Conservation (phyloP, 495 filamentous ascomycete species). For the Neurospora hispaniola region DNA sequence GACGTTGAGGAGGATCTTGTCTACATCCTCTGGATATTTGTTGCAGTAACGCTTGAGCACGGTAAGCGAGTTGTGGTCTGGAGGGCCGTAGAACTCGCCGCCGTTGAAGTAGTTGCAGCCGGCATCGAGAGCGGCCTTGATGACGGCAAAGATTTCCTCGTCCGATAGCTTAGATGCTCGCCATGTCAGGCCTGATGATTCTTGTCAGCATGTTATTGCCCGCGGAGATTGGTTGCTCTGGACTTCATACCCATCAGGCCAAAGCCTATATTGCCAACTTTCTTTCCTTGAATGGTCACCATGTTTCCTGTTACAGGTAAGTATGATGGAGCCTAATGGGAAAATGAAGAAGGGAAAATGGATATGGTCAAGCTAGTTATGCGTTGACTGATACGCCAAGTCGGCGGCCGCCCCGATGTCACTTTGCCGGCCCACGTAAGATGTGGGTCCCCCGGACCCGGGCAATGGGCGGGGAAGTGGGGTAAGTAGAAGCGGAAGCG, state of each 20-base stretch:
- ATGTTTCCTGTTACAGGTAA: background rate
- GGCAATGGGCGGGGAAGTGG: background rate
- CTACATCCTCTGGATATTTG: conserved; percentile 55
- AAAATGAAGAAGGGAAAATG: background rate
- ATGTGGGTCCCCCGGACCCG: background rate
- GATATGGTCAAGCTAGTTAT: background rate
- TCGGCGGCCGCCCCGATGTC: background rate
- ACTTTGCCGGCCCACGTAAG: background rate
- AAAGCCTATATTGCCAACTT: conserved; percentile 46
- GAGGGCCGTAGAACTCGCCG: conserved; percentile 70
- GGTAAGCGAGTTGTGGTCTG: conserved; percentile 55
- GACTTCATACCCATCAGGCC: conserved; percentile 42
- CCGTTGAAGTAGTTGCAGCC: conserved; percentile 73
- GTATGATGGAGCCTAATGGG: background rate
- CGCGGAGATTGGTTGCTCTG: background rate
- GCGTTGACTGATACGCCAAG: background rate
- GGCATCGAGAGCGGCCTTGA: conserved; percentile 56
- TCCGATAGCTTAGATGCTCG: conserved; percentile 38
- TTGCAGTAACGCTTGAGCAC: conserved; percentile 57
- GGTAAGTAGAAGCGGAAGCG: background rate
- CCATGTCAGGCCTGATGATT: conserved; percentile 62
- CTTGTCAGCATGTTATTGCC: background rate
- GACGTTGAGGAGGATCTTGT: conserved; percentile 53
- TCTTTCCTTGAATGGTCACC: conserved; percentile 32
- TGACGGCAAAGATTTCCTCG: conserved; percentile 52